A percentile compares a stretch with the other conserved stretches of the same genome.
Conservation (phyloP, 2,329 filamentous ascomycete genomes). For the Ceratocystis ficicola region DNA sequence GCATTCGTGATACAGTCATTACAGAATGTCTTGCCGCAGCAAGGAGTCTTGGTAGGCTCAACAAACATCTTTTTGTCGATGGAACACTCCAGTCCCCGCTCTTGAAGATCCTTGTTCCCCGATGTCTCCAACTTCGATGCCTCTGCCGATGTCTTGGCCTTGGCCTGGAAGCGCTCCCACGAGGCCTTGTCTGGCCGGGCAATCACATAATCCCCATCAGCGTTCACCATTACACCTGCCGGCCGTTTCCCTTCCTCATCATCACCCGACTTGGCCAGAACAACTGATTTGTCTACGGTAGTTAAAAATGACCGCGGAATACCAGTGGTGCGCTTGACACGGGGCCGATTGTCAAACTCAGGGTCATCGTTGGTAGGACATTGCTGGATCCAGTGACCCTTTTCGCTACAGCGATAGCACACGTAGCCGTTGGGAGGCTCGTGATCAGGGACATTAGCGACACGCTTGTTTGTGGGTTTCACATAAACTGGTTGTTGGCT, state of each 20-base stretch:
- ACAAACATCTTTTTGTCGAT: slow-evolving; percentile 97
- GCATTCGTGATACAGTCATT: slow-evolving; percentile 99
- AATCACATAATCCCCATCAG: slow-evolving; percentile 94
- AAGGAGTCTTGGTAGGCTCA: slow-evolving; percentile 97
- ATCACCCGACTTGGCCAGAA: slow-evolving; percentile 59
- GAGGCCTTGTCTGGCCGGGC: slow-evolving; percentile 89
- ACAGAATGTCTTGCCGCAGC: slow-evolving; percentile 97
- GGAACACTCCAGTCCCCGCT: slow-evolving; percentile 79
- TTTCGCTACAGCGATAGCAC: slow-evolving; percentile 91
- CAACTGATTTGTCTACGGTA: slow-evolving; percentile 81
- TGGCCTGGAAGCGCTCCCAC: slow-evolving; percentile 95
- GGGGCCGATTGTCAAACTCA: slow-evolving; percentile 82
- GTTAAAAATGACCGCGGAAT: slow-evolving; percentile 93
- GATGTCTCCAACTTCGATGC: slow-evolving; percentile 65
- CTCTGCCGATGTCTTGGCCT: slow-evolving; percentile 73
- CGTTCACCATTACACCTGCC: slow-evolving; percentile 91
- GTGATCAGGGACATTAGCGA: slow-evolving; percentile 73
- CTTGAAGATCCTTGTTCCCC: slow-evolving; percentile 75
- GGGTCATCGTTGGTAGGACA: slow-evolving; percentile 98
- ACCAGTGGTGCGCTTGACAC: slow-evolving; percentile 91
- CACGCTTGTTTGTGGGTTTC: slow-evolving; percentile 49
- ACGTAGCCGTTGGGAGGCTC: slow-evolving; percentile 89
- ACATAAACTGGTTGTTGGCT: slow-evolving; percentile 50
- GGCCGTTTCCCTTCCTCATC: slow-evolving; percentile 70
- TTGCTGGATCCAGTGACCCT: slow-evolving; percentile 98